phyloP scores from a whole-genome alignment of 192 early-diverging fungal species.

The Lobosporangium transversale region DNA sequence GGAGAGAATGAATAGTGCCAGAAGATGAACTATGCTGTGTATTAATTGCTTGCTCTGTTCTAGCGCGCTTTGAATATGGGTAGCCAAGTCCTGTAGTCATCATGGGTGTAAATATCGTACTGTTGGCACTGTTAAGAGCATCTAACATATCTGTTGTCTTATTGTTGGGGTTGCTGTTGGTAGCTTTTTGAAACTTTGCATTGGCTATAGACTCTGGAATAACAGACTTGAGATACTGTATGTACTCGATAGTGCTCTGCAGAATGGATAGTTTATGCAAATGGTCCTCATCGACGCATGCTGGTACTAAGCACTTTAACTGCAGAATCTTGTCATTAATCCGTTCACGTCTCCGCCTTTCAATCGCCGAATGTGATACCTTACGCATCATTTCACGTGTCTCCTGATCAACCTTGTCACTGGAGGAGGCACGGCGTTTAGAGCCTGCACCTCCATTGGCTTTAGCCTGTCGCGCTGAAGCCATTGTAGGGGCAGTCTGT shows the following conservation, averaged over 20 bases:
- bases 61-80: constrained; percentile 16
- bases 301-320: constrained; percentile 77
- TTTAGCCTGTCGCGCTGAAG: constrained; percentile 9
- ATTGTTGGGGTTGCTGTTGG: constrained; percentile 48
- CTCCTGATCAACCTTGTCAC: constrained; percentile 56
- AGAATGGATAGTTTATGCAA: constrained; percentile 79
- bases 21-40: background rate
- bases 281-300: constrained; percentile 69
- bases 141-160: constrained; percentile 50
- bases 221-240: constrained; percentile 59
- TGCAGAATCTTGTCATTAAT: constrained; percentile 86
- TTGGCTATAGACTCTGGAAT: constrained; percentile 37
- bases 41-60: background rate
- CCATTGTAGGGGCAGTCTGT: constrained; percentile 14
- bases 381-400: constrained; percentile 77
- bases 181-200: constrained; percentile 27
- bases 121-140: constrained; percentile 6
- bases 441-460: background rate
- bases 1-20: too few species aligned
- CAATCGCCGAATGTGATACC: constrained; percentile 85
- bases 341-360: constrained; percentile 82
- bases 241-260: constrained; percentile 79
- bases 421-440: constrained; percentile 26
- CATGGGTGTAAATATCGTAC: constrained; percentile 25
- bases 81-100: constrained; percentile 40